A percentile compares a stretch with the other conserved stretches of the same genome.
These are phyloP conservation scores for Colletotrichum tofieldiae DNA, from an alignment of 2,329 filamentous ascomycete genomes.

Conservation along the genomic window DNA sequence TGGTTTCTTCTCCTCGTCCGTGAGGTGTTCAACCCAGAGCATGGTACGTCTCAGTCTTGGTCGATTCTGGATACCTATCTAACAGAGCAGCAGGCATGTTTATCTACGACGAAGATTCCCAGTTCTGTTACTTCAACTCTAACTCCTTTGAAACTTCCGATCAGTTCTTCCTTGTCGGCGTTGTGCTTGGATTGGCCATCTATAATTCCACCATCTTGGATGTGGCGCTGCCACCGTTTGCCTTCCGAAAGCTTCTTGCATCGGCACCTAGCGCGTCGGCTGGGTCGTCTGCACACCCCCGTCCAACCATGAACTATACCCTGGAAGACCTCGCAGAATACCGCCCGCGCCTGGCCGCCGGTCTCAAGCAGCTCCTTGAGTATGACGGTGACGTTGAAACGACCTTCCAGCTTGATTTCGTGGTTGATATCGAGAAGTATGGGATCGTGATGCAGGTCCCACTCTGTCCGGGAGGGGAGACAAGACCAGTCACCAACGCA, in stretches of 20 bases:
- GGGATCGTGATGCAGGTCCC: constrained; percentile 77
- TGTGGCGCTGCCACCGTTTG: constrained; percentile 88
- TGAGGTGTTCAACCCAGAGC: constrained; percentile 91
- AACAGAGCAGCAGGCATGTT: constrained; percentile 78
- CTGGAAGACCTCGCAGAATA: constrained; percentile 89
- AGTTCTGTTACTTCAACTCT: constrained; percentile 94
- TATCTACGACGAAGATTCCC: constrained; percentile 90
- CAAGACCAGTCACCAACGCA: constrained; percentile 82
- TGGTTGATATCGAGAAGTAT: constrained; percentile 83
- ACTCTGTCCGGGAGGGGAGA: constrained; percentile 82
- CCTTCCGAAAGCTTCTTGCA: constrained; percentile 88
- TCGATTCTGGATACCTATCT: constrained; percentile 13
- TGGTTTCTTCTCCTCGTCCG: constrained; percentile 92
- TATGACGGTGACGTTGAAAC: constrained; percentile 88
- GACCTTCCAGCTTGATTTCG: constrained; percentile 87
- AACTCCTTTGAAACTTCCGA: constrained; percentile 91
- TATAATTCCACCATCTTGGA: constrained; percentile 97
- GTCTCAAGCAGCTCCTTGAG: constrained; percentile 82
- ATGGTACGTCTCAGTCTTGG: constrained; percentile 71
- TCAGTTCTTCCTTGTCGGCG: constrained; percentile 91
- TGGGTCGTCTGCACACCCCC: constrained; percentile 69
- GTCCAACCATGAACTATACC: constrained; percentile 78
- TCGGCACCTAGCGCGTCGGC: constrained; percentile 76
- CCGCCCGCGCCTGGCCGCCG: constrained; percentile 81
- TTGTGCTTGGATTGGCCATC: constrained; percentile 89